Base-by-base conservation (phyloP, 139 green algal genomes). In the Diplosphaera chodatii region DNA sequence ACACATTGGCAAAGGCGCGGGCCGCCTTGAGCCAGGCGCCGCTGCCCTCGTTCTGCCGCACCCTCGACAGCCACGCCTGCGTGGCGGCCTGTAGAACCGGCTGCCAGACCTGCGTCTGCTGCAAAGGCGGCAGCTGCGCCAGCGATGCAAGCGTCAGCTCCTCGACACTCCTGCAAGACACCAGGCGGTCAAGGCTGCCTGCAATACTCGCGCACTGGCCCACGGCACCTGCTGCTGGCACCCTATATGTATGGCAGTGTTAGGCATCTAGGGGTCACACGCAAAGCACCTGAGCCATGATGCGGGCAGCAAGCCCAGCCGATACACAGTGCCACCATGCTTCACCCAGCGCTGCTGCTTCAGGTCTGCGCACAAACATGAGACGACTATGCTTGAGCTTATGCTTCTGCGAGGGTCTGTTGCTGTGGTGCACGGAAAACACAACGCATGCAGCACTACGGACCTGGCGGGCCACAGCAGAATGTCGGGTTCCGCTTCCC, bases 341-440 rank as follows among this genome's bases (percentile, higher is more conserved):
- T 76, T 76, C 29, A 76, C 64, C 71, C 71, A 76, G 34, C 69
- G 63, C 29, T 70, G 64, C 71, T 48, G 40, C 23, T 71, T 41
- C 4, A 41, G 40, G 34, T 76, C 71, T 76, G 71, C n/a, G n/a
- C n/a, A n/a, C n/a, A n/a, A n/a, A n/a, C n/a, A n/a, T n/a, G n/a
- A n/a, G n/a, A n/a, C n/a, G n/a, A n/a, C n/a, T n/a, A n/a, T n/a
- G n/a, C n/a, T n/a, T n/a, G n/a, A n/a, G n/a, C n/a, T n/a, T n/a
- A n/a, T n/a, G n/a, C n/a, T n/a, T n/a, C n/a, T n/a, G n/a, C n/a
- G n/a, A n/a, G n/a, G n/a, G n/a, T n/a, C n/a, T n/a, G n/a, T n/a
- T n/a, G n/a, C n/a, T n/a, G n/a, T n/a, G n/a, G n/a, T n/a, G n/a
- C n/a, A n/a, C n/a, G n/a, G n/a, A n/a, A n/a, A n/a, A n/a, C n/a